Evolutionary conservation across 257 asterid species (phyloP).

Genomic region (Scutellaria barbata): DNA sequence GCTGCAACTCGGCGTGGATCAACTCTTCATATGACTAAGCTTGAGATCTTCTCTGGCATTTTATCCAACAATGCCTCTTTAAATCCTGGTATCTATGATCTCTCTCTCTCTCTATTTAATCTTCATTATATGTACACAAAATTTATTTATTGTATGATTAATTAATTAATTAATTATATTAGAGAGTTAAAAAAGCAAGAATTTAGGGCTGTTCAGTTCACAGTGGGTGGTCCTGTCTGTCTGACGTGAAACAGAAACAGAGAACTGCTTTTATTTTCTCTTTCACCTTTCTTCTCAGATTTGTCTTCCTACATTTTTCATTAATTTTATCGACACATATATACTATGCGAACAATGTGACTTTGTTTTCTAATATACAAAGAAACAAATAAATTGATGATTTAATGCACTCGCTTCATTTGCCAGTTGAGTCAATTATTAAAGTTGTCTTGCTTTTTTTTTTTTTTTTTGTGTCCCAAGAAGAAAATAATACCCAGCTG

Average conservation of each 20-base stretch:
- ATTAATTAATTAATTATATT: too few relatives aligned
- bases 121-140: too few relatives aligned
- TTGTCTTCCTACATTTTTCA: background rate
- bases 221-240: conserved; percentile 29
- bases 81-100: conserved; percentile 77
- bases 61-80: conserved; percentile 73
- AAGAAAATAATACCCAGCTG: background rate
- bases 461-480: background rate
- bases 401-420: background rate
- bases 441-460: background rate
- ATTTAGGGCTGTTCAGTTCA: background rate
- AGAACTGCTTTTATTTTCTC: conserved; percentile 31
- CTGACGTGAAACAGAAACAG: conserved; percentile 38
- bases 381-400: background rate
- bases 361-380: background rate
- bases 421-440: conserved; percentile 4
- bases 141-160: too few relatives aligned
- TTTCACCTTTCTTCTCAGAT: conserved; percentile 16
- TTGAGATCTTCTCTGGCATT: conserved; percentile 73
- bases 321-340: background rate
- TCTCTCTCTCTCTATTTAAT: too few relatives aligned
- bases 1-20: conserved; percentile 82
- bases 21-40: conserved; percentile 62
- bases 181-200: too few relatives aligned
- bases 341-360: too few relatives aligned